A percentile compares a stretch with the other conserved stretches of the same genome.
phyloP scores from a whole-genome alignment of 1,284 basidiomycete species.

The Malassezia equina region DNA sequence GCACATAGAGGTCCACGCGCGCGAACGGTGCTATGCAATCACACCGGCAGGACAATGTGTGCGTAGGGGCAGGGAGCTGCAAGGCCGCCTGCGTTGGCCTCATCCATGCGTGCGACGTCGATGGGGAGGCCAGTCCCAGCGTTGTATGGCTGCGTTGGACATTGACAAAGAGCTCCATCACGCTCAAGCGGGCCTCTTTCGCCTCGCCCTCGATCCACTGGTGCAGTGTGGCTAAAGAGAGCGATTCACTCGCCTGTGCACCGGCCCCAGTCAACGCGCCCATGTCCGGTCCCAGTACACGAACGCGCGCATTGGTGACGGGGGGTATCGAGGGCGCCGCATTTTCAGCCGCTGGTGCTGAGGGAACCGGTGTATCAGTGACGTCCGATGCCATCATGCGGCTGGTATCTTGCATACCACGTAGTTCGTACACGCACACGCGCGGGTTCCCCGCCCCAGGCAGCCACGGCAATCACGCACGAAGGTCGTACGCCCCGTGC shows the following conservation, averaged over 20 bases:
- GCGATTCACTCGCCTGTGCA: background rate
- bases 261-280: conserved; percentile 1
- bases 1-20: conserved; percentile 6
- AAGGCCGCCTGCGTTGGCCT: background rate
- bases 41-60: conserved; percentile 1
- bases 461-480: background rate
- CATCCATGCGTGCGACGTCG: background rate
- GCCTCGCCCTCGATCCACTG: conserved; percentile 2
- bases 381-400: background rate
- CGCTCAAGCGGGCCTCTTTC: background rate
- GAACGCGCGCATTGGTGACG: background rate
- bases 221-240: background rate
- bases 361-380: background rate
- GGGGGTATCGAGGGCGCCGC: background rate
- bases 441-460: background rate
- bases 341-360: background rate
- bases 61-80: conserved; percentile 5
- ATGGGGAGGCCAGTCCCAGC: background rate
- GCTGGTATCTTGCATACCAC: background rate
- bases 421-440: background rate
- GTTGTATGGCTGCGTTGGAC: background rate
- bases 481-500: background rate
- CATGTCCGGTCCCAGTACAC: conserved; percentile 9
- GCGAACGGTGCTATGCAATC: conserved; percentile 14
- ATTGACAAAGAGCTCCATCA: conserved; percentile 9